These are phyloP conservation scores for Kluyveromyces siamensis DNA, from an alignment of 805 yeast species.

Conservation along the genomic window DNA sequence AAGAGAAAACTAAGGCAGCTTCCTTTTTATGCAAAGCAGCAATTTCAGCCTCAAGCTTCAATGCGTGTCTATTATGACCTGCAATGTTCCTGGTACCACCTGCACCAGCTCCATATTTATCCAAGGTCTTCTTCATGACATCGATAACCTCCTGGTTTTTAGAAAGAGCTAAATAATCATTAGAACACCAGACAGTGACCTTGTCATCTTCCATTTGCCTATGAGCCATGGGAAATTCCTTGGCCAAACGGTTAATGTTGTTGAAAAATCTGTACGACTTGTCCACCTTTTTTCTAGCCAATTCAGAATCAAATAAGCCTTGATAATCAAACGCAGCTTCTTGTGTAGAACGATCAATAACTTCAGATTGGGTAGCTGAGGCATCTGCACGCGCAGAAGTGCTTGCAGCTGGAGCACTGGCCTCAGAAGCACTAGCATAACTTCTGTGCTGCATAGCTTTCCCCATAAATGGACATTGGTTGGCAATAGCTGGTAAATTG, in stretches of 20 bases:
- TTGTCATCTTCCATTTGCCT: conserved; percentile 63
- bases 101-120: conserved; percentile 94
- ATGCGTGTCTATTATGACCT: conserved; percentile 90
- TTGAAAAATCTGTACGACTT: conserved; percentile 93
- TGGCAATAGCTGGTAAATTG: conserved; percentile 47
- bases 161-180: conserved; percentile 95
- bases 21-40: conserved; percentile 92
- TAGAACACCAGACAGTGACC: conserved; percentile 98
- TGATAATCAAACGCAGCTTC: conserved; percentile 61
- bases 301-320: conserved; percentile 57
- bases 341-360: conserved; percentile 33
- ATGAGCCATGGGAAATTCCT: conserved; percentile 91
- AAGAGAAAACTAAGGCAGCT: conserved; percentile 88
- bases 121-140: conserved; percentile 71
- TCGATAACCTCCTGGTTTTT: conserved; percentile 62
- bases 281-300: conserved; percentile 69
- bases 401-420: conserved; percentile 21
- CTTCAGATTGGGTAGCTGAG: conserved; percentile 24
- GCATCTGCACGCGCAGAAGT: conserved; percentile 12
- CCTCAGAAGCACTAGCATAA: conserved; percentile 28
- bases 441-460: conserved; percentile 48
- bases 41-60: conserved; percentile 72
- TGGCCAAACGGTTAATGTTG: conserved; percentile 92
- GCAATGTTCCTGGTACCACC: conserved; percentile 99
- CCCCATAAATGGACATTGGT: conserved; percentile 85